These are phyloP conservation scores for Pseudoturritis turrita DNA, from an alignment of 345 rosid species.

Conservation along the genomic window DNA sequence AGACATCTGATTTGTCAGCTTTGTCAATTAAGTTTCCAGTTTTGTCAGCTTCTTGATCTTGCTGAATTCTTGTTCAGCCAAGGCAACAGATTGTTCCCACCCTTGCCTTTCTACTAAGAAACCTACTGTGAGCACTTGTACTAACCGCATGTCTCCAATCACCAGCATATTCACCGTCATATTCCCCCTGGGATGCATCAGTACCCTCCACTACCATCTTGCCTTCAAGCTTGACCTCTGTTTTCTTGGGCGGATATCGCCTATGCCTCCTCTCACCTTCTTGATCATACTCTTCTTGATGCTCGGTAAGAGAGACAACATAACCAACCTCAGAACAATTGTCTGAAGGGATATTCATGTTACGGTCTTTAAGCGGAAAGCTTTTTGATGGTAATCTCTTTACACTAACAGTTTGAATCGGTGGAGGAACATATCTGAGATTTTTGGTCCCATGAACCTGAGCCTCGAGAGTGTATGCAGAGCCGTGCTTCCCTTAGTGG, in stretches of 20 bases:
- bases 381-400: conserved; percentile 85
- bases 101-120: conserved; percentile 71
- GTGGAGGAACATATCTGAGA: conserved; percentile 75
- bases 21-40: conserved; percentile 21
- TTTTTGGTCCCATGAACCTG: conserved; percentile 74
- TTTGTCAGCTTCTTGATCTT: conserved; percentile 38
- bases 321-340: conserved; percentile 42
- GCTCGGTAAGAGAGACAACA: conserved; percentile 41
- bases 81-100: conserved; percentile 46
- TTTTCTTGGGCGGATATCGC: conserved; percentile 53
- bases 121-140: conserved; percentile 83
- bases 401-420: conserved; percentile 64
- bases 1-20: conserved; percentile 19
- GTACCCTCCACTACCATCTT: conserved; percentile 85
- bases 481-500: too few species aligned
- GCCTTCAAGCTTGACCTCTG: conserved; percentile 63
- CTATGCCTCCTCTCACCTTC: conserved; percentile 37
- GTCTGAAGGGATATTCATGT: conserved; percentile 45
- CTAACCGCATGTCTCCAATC: conserved; percentile 95
- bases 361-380: conserved; percentile 76
- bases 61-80: conserved; percentile 58
- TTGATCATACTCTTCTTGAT: conserved; percentile 40
- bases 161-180: conserved; percentile 49
- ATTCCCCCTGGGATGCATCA: conserved; percentile 80
- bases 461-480: conserved; percentile 74